Conservation (phyloP, 495 filamentous ascomycete species). For the Hypoxylon trugodes region DNA sequence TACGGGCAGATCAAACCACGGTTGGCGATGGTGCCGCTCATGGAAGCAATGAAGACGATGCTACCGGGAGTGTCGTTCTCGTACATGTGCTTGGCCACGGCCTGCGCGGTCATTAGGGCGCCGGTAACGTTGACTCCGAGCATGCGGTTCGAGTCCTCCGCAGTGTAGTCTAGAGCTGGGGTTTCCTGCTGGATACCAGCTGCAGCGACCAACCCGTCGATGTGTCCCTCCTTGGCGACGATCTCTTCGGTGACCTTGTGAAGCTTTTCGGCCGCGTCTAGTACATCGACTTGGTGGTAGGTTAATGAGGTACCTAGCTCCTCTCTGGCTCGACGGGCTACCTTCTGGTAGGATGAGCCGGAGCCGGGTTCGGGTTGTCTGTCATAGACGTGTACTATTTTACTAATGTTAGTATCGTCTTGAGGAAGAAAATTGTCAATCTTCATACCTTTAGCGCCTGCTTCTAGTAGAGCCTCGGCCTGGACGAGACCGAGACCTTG, state of each 20-base stretch:
- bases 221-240: slow-evolving; percentile 71
- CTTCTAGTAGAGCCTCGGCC: slow-evolving; percentile 81
- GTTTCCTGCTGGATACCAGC: slow-evolving; percentile 82
- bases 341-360: slow-evolving; percentile 61
- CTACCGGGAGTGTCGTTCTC: slow-evolving; percentile 65
- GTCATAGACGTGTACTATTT: slow-evolving; percentile 66
- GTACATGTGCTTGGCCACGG: slow-evolving; percentile 79
- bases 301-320: slow-evolving; percentile 74
- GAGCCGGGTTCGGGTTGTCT: slow-evolving; percentile 52
- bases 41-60: slow-evolving; percentile 77
- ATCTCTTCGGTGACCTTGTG: slow-evolving; percentile 74
- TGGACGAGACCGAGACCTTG: slow-evolving; percentile 82
- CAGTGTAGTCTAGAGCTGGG: slow-evolving; percentile 71
- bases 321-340: slow-evolving; percentile 69
- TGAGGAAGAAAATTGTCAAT: background rate
- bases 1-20: slow-evolving; percentile 59
- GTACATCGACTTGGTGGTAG: slow-evolving; percentile 87
- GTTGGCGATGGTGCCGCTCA: slow-evolving; percentile 85
- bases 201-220: slow-evolving; percentile 85
- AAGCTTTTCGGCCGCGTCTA: slow-evolving; percentile 70
- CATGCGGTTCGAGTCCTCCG: slow-evolving; percentile 69
- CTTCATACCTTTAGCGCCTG: slow-evolving; percentile 67
- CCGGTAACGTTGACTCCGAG: slow-evolving; percentile 79
- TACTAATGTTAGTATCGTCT: slow-evolving; percentile 12
- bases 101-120: slow-evolving; percentile 79